Evolutionary conservation across 495 filamentous ascomycete genomes (phyloP).

Genomic region (Cercophora newfieldiana): DNA sequence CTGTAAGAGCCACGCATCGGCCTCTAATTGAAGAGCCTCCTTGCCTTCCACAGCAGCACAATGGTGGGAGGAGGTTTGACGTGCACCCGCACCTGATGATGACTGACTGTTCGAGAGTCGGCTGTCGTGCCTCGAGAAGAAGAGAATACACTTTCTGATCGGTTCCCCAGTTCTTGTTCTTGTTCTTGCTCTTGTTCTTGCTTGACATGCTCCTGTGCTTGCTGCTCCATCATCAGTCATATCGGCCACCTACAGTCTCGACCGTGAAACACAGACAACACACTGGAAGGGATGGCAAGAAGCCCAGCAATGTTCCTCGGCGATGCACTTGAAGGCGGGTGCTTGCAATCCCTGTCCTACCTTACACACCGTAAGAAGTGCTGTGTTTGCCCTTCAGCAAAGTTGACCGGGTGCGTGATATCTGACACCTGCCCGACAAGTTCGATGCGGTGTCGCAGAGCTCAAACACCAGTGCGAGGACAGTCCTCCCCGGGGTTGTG

Average conservation of each 20-base stretch:
- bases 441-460: not conserved
- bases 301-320: not conserved
- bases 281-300: not conserved
- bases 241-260: not conserved
- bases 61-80: too few species aligned
- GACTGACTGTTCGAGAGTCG: not conserved
- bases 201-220: not conserved
- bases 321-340: not conserved
- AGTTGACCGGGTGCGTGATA: not conserved
- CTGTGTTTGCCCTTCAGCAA: not conserved
- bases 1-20: constrained; percentile 1
- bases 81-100: not conserved
- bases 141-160: too few species aligned
- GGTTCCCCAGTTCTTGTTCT: not conserved
- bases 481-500: too few species aligned
- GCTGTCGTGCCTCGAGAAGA: not conserved
- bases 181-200: not conserved
- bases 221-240: not conserved
- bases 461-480: too few species aligned
- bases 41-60: not conserved
- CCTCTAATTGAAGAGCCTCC: constrained; percentile 9
- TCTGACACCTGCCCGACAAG: not conserved
- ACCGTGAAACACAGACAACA: not conserved
- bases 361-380: not conserved
- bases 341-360: too few species aligned